Base-by-base conservation (phyloP, 2,329 filamentous ascomycete genomes). In the Aspergillus luchuensis region DNA sequence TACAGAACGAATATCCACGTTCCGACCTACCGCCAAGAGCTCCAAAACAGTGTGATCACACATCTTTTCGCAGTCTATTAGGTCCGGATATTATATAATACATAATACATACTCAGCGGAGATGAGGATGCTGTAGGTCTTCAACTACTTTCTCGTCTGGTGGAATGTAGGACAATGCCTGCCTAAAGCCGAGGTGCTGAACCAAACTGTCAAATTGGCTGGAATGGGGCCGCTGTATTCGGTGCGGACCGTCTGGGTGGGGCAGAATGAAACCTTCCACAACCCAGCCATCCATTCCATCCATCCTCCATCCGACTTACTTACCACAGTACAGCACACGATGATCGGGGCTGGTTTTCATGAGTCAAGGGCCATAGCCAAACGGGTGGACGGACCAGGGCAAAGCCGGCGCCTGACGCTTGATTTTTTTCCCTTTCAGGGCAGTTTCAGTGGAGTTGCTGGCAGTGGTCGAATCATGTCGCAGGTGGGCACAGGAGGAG, bases 211-310 rank as follows among this genome's bases (percentile, higher is more conserved):
- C 8, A 57, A 25, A 30, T 36, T 58, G 57, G 58, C 23, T 60
- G 47, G 52, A 53, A 62, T 65, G 64, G 63, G 58, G 57, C 59
- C 36, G 52, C 47, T 54, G 51, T 30, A 61, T 63, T 60, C 64
- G 64, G 64, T 63, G 64, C 64, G 64, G 64, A 57, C 64, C 64
- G 64, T 53, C 51, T 25, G 47, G 38, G 63, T 63, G 63, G 62
- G 52, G 58, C 48, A 6, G 11, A 23, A 11, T 25, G 38, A 59
- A 59, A 59, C 21, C 54, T 56, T 56, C 55, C 55, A 53, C 41
- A 36, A 21, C 6, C 41, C 41, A 45, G 21, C 17, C 41, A 23
- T 45, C 28, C 28, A 30, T 30, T 30, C 25, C 25, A 28, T 28
- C 25, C 25, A 28, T 28, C 25, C 25, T 19, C 41, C 30, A 33